Evolutionary conservation across 805 yeast species (phyloP), one percentile per base, ranked within the genome.

Genomic region (Kodamaea sagamina): DNA sequence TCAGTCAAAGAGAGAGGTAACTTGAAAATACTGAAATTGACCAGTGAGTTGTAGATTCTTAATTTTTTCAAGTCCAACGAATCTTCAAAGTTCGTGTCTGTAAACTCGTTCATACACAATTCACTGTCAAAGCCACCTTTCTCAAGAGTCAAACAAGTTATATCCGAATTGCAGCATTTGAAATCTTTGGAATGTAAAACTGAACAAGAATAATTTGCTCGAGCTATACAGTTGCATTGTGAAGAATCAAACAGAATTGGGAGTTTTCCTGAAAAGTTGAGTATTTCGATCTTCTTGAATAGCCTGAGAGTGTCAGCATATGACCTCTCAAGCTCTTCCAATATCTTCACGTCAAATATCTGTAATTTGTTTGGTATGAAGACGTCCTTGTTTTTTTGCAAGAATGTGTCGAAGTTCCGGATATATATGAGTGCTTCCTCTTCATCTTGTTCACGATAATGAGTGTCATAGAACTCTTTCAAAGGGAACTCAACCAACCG

Each of bases 71-170:
- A 37, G 18, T 10, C 17, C 6, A 29, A 17, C 8, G 40, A 17
- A 11, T 17, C 17, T 12, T 27, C 4, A 15, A 8, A 7, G 16
- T 15, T 12, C n/a, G 26, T 12, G 15, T 26, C 15, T 11, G n/a
- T 17, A 4, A 37, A 27, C 10, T 37, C 40, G 25, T 24, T 37
- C 25, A 22, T 26, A n/a, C 18, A 17, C 11, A 37, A 12, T 25
- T 37, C 40, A 18, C 34, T 29, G 4, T 37, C 40, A 27, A 37
- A 37, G 4, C 40, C 24, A 10, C 29, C 40, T n/a, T 27, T 37
- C 19, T 37, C 40, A n/a, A 37, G 34, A 2, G 40, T 37, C 16
- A 37, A 19, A 29, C 34, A 26, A 6, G 40, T 37, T 19, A 37
- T 18, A 19, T 28, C n/a, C 15, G 34, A 29, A n/a, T 17, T 15